Evolutionary conservation across 495 filamentous ascomycete genomes (phyloP).

Genomic region (Penicillium manginii): DNA sequence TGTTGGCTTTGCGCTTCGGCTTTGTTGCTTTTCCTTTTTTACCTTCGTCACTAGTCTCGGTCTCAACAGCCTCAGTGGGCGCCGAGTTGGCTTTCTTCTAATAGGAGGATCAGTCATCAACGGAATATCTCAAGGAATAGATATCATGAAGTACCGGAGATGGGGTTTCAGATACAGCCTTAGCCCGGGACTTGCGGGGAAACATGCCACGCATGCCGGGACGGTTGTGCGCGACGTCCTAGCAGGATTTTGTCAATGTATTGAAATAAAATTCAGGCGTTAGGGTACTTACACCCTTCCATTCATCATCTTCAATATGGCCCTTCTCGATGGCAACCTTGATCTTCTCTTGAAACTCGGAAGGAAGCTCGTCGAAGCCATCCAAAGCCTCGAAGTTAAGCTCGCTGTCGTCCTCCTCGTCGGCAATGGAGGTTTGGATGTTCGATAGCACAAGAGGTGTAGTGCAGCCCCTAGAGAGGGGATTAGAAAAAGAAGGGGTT

Average conservation of each 20-base stretch:
- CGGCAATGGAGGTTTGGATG: slow-evolving; percentile 31
- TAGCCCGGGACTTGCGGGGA: neutral
- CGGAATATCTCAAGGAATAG: neutral
- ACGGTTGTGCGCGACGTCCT: slow-evolving; percentile 73
- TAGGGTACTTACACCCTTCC: slow-evolving; percentile 68
- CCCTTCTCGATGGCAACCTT: slow-evolving; percentile 64
- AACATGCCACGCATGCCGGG: slow-evolving; percentile 64
- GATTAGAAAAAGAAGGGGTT: no score
- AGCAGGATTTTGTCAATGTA: neutral
- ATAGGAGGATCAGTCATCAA: neutral
- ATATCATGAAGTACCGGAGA: neutral
- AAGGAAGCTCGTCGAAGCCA: slow-evolving; percentile 71
- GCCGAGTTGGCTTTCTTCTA: slow-evolving; percentile 1
- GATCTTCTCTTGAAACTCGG: slow-evolving; percentile 66
- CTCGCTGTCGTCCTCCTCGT: slow-evolving; percentile 30
- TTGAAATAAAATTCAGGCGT: neutral
- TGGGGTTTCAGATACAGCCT: slow-evolving; percentile 8
- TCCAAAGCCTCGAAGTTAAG: slow-evolving; percentile 55
- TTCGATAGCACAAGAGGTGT: slow-evolving; percentile 66
- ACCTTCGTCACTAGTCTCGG: slow-evolving; percentile 14
- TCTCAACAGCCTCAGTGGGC: slow-evolving; percentile 5
- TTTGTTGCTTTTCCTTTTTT: slow-evolving; percentile 9
- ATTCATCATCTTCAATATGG: slow-evolving; percentile 76
- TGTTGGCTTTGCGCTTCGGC: slow-evolving; percentile 4
- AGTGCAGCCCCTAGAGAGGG: slow-evolving; percentile 70